A percentile compares a stretch with the other conserved stretches of the same genome.
Conservation (phyloP, 176 grass and related monocot species). For the Cenchrus fungigraminus region DNA sequence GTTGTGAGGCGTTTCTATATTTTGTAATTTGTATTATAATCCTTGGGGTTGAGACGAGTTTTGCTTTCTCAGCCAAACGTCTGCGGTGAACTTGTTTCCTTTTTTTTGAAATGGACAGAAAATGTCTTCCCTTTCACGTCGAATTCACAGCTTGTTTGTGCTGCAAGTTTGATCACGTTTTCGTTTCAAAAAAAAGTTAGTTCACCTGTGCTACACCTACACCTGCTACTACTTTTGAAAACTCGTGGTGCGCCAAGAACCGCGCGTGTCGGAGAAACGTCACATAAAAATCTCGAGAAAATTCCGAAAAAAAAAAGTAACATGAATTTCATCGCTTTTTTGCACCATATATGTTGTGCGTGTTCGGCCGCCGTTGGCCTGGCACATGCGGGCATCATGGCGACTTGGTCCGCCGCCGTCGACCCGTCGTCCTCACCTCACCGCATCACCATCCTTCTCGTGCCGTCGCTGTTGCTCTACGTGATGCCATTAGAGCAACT, state of each 20-base stretch:
- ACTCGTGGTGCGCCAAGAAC: too few species aligned
- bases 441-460: background rate
- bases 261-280: background rate
- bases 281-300: background rate
- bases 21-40: background rate
- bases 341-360: background rate
- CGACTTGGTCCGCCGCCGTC: background rate
- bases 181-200: too few species aligned
- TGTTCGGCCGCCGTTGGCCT: background rate
- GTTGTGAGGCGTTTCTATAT: background rate
- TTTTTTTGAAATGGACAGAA: background rate
- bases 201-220: too few species aligned
- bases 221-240: too few species aligned
- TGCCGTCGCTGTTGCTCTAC: background rate
- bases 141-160: background rate
- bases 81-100: background rate
- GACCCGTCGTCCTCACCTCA: background rate
- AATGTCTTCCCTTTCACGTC: background rate
- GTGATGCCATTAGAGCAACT: slow-evolving; percentile 1
- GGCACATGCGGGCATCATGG: background rate
- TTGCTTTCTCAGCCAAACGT: too few species aligned
- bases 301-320: background rate
- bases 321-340: background rate
- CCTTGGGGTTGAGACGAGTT: background rate
- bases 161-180: background rate